These are phyloP conservation scores for Acacia pycnantha DNA, from an alignment of 331 rosid genomes.

Conservation along the genomic window DNA sequence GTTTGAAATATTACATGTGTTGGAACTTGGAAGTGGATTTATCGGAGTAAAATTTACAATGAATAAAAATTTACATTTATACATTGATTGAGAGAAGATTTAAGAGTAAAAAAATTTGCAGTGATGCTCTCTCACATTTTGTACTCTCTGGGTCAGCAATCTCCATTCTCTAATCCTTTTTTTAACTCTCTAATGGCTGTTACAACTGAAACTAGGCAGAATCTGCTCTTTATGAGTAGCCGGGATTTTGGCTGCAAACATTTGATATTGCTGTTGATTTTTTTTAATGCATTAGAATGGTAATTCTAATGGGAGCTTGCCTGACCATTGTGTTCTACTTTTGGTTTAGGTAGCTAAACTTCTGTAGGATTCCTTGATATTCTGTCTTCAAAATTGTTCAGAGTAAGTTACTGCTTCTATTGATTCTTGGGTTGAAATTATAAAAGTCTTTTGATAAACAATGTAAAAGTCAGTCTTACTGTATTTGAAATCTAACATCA, in stretches of 20 bases:
- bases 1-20: background rate
- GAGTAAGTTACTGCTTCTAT: conserved; percentile 39
- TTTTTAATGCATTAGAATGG: background rate
- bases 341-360: conserved; percentile 48
- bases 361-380: conserved; percentile 41
- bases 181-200: background rate
- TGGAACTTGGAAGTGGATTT: background rate
- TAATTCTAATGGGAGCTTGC: background rate
- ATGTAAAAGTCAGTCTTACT: background rate
- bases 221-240: background rate
- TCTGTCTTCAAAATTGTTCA: conserved; percentile 41
- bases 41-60: background rate
- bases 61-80: background rate
- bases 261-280: background rate
- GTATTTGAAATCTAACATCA: background rate
- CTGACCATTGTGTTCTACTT: conserved; percentile 39
- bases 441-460: conserved; percentile 18
- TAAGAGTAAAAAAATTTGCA: background rate
- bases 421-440: conserved; percentile 26
- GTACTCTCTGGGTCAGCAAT: background rate
- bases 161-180: conserved; percentile 5
- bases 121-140: background rate
- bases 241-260: background rate
- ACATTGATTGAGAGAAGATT: background rate
- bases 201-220: background rate